A percentile compares a stretch with the other conserved stretches of the same genome.
These are phyloP conservation scores for Boletus pseudo-olivaceus DNA, from an alignment of 768 basidiomycete species.

Conservation along the genomic window DNA sequence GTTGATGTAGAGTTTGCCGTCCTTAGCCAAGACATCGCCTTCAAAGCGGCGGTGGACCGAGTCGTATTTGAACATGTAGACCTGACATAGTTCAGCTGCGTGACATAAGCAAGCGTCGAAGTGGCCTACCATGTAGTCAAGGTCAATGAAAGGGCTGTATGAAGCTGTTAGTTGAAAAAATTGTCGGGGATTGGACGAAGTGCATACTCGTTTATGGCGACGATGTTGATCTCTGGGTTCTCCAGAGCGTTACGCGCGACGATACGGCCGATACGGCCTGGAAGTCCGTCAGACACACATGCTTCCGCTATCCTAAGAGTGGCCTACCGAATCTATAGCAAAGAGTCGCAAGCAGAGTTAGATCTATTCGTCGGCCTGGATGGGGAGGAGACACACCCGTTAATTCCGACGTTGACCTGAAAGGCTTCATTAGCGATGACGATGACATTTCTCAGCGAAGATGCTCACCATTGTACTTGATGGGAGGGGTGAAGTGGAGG, in stretches of 20 bases:
- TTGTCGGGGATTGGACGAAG: not conserved
- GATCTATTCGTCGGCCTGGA: constrained; percentile 3
- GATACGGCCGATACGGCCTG: constrained; percentile 98
- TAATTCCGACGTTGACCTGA: constrained; percentile 89
- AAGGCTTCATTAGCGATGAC: constrained; percentile 1
- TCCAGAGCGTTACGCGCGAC: constrained; percentile 92
- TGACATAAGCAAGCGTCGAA: not conserved
- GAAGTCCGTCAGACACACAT: constrained; percentile 14
- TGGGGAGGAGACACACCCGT: constrained; percentile 62
- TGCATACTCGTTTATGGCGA: constrained; percentile 91
- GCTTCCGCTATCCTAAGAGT: not conserved
- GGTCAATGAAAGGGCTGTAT: constrained; percentile 90
- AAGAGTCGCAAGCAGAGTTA: constrained; percentile 10
- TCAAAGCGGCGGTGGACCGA: constrained; percentile 92
- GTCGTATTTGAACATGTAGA: constrained; percentile 99
- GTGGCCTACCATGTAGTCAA: constrained; percentile 84
- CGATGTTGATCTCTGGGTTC: constrained; percentile 72
- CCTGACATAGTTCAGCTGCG: constrained; percentile 39
- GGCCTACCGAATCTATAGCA: constrained; percentile 65
- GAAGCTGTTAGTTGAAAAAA: constrained; percentile 3
- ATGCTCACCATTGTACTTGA: constrained; percentile 26
- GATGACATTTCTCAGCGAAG: not conserved
- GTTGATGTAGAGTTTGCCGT: constrained; percentile 86
- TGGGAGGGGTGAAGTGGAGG: constrained; percentile 3
- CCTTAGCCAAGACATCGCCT: constrained; percentile 75